These are phyloP conservation scores for Populus pruinosa DNA, from an alignment of 345 rosid species.

Conservation along the genomic window DNA sequence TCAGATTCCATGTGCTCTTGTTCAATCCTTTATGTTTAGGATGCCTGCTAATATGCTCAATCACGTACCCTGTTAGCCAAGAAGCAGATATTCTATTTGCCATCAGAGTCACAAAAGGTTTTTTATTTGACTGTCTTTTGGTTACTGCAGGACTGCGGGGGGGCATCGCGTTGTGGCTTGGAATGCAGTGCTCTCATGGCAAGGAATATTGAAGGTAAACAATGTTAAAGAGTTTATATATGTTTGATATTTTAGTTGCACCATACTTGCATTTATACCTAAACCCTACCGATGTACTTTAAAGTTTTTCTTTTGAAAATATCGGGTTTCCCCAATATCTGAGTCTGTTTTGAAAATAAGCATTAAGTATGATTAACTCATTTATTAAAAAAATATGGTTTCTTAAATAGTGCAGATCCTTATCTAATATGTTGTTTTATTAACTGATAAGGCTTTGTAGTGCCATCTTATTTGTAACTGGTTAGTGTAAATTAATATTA, in stretches of 20 bases:
- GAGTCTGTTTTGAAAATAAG: not conserved
- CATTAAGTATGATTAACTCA: not conserved
- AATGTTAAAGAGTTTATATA: not conserved
- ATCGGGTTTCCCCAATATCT: not conserved
- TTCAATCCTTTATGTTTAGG: not conserved
- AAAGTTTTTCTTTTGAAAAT: not conserved
- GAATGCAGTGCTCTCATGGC: slow-evolving; percentile 77
- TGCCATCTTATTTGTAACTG: too few species aligned
- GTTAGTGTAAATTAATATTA: too few species aligned
- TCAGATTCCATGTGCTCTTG: not conserved
- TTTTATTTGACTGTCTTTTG: not conserved
- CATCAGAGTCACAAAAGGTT: not conserved
- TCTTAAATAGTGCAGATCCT: not conserved
- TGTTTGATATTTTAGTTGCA: not conserved
- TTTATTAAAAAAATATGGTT: not conserved
- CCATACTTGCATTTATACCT: not conserved
- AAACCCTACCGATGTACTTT: not conserved
- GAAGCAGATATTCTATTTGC: not conserved
- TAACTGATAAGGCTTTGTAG: not conserved
- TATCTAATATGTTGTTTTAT: not conserved
- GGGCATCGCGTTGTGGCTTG: slow-evolving; percentile 71
- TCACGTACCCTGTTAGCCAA: not conserved
- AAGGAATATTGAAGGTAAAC: slow-evolving; percentile 54
- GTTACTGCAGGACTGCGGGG: slow-evolving; percentile 71
- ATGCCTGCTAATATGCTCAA: not conserved